Evolutionary conservation across 2,329 filamentous ascomycete genomes (phyloP), one percentile per base, ranked within the genome.

Genomic region (Pseudopyrenochaeta lycopersici): DNA sequence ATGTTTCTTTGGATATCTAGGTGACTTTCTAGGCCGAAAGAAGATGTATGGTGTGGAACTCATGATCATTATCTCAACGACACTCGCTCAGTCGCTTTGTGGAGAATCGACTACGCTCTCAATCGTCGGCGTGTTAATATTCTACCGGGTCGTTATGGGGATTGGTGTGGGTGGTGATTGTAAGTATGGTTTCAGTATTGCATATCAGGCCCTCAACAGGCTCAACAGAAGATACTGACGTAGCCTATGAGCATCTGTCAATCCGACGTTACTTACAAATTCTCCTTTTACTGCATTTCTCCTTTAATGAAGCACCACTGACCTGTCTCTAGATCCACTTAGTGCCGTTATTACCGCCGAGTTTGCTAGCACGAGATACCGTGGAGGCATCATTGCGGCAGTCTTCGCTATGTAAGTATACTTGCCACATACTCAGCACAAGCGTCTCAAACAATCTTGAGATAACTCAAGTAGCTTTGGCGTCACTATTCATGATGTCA

Each of bases 321-420:
- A 60, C 48, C 1, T 11, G 23, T 7, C 10, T 21, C 21, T 33
- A 63, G 60, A 94, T 70, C 91, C 91, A 5, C 81, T 96, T 7
- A 91, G 88, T 42, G 90, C 88, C 18, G 90, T 94, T 61, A 95
- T 95, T 67, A 94, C 91, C 5, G 92, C 91, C 4, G 91, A 95
- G 80, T 95, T 95, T 68, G 90, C 91, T 10, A 93, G 89, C 3
- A 94, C 90, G 47, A 92, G 89, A 76, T 93, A 90, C 87, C 82
- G 91, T 75, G 91, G 90, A 63, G 90, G 90, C 60, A 95, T 95
- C 88, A 93, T 96, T 88, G 90, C 86, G 30, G 83, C 90, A 14
- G 91, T 95, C 48, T 95, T 95, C 68, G 90, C 90, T 63, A 94
- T 93, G 36, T 33, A 33, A 27, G 23, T 27, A n/a, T n/a, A n/a